Evolutionary conservation across 2,329 filamentous ascomycete genomes (phyloP).

Genomic region (Phialophora tarda): DNA sequence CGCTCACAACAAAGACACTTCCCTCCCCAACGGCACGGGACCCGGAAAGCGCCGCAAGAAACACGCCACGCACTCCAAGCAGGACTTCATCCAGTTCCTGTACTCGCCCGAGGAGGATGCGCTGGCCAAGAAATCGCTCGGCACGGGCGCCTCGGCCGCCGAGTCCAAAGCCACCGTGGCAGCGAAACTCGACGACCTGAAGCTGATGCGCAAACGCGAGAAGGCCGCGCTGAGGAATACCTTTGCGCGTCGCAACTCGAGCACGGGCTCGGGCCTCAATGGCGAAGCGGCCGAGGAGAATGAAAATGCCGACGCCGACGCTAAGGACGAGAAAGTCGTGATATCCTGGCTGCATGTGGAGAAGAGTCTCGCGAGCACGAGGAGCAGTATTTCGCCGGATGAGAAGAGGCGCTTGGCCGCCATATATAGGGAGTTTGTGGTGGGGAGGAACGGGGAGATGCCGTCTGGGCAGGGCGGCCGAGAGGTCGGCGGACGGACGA

Average conservation of each 20-base stretch:
- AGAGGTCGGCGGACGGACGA: constrained; percentile 90
- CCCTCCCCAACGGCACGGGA: constrained; percentile 35
- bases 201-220: constrained; percentile 62
- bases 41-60: constrained; percentile 42
- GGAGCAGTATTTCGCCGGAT: constrained; percentile 79
- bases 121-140: constrained; percentile 52
- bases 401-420: constrained; percentile 75
- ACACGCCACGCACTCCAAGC: constrained; percentile 44
- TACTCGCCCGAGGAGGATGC: constrained; percentile 67
- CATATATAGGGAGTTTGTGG: constrained; percentile 93
- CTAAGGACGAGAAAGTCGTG: constrained; percentile 66
- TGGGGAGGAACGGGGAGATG: constrained; percentile 92
- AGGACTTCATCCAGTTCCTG: constrained; percentile 79
- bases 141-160: constrained; percentile 61
- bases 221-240: constrained; percentile 29
- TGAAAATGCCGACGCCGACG: constrained; percentile 42
- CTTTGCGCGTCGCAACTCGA: constrained; percentile 15
- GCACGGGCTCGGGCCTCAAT: background rate
- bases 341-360: constrained; percentile 85
- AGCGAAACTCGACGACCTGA: constrained; percentile 81
- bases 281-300: constrained; percentile 33
- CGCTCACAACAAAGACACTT: constrained; percentile 30
- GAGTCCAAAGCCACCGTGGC: constrained; percentile 79
- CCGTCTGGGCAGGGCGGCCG: constrained; percentile 87
- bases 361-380: constrained; percentile 75